phyloP scores from a whole-genome alignment of 805 yeast species.

The Cyberlindnera saturnus region DNA sequence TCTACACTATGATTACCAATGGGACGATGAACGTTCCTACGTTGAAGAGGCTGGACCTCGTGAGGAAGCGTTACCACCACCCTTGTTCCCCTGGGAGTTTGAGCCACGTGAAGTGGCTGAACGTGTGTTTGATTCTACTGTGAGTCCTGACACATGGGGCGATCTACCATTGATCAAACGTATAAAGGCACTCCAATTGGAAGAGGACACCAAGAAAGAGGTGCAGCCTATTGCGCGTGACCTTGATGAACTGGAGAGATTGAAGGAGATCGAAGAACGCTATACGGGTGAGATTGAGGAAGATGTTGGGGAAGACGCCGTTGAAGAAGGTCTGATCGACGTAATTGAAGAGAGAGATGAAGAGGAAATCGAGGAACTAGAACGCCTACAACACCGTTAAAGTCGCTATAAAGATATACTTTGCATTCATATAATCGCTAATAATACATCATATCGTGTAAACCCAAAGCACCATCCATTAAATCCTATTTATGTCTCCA shows the following conservation, averaged over 20 bases:
- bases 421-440: background rate
- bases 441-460: no score
- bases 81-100: slow-evolving; percentile 28
- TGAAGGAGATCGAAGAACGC: slow-evolving; percentile 17
- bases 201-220: slow-evolving; percentile 6
- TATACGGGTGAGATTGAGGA: slow-evolving; percentile 11
- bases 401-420: background rate
- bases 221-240: slow-evolving; percentile 18
- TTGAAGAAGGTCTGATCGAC: slow-evolving; percentile 8
- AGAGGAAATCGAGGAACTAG: slow-evolving; percentile 1
- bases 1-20: slow-evolving; percentile 5
- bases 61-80: slow-evolving; percentile 13
- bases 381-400: background rate
- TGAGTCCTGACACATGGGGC: slow-evolving; percentile 15
- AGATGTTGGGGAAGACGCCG: background rate
- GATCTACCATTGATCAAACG: slow-evolving; percentile 16
- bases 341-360: slow-evolving; percentile 2
- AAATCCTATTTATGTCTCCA: background rate
- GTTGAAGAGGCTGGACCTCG: background rate
- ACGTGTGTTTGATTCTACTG: slow-evolving; percentile 18
- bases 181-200: slow-evolving; percentile 12
- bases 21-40: background rate
- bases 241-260: slow-evolving; percentile 12
- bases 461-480: background rate
- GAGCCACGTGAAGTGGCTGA: slow-evolving; percentile 13